A percentile compares a stretch with the other conserved stretches of the same genome.
phyloP scores from a whole-genome alignment of 805 yeast genomes.

The Myxozyma geophila region DNA sequence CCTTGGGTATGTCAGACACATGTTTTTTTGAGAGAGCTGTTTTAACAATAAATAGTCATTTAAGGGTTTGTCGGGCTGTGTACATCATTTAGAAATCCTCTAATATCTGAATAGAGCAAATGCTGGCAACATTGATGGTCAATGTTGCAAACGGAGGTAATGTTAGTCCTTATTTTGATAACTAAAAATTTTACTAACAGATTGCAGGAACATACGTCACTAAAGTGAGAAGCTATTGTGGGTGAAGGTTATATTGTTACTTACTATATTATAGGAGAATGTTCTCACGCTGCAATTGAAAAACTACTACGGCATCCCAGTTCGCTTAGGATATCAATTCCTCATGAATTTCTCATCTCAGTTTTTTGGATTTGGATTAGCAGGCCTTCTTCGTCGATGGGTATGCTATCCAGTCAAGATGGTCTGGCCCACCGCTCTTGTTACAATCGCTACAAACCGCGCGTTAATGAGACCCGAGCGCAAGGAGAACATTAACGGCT shows the following conservation, averaged over 20 bases:
- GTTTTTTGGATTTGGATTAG: conserved; percentile 67
- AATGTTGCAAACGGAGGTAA: conserved; percentile 27
- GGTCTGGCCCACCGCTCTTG: conserved; percentile 73
- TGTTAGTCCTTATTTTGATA: background rate
- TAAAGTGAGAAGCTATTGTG: background rate
- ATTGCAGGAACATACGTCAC: background rate
- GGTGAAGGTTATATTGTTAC: background rate
- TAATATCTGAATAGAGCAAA: conserved; percentile 66
- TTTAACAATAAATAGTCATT: too few species aligned
- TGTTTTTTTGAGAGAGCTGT: too few species aligned
- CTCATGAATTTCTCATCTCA: conserved; percentile 61
- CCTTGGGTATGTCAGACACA: conserved; percentile 57
- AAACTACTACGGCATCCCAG: conserved; percentile 17
- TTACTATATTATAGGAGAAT: conserved; percentile 39
- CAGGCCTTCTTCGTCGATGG: conserved; percentile 63
- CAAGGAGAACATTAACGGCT: conserved; percentile 60
- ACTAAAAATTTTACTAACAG: background rate
- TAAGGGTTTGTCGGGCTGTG: conserved; percentile 2
- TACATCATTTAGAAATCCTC: too few species aligned
- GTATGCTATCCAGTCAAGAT: conserved; percentile 66
- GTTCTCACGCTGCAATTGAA: conserved; percentile 44
- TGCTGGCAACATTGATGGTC: conserved; percentile 55
- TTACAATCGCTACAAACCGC: conserved; percentile 60
- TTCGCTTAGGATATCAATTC: conserved; percentile 54
- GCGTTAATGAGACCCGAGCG: conserved; percentile 47